Base-by-base conservation (phyloP, 129 eudicot species). In the Saussurea involucrata region DNA sequence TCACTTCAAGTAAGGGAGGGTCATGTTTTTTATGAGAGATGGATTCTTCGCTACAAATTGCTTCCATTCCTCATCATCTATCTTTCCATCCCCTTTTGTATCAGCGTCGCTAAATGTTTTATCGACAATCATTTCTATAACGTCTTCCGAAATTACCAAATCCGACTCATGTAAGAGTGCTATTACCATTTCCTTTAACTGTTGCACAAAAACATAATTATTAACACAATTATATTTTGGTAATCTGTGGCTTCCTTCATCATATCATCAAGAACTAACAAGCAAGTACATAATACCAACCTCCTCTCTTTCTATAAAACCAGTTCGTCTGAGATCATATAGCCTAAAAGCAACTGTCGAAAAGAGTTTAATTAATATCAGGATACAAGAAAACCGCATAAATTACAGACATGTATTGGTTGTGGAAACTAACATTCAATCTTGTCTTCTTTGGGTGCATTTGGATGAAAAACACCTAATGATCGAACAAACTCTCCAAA, bases 101-200 rank as follows among this genome's bases (percentile, higher is more conserved):
- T 95, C 99, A 13, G 97, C 97, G 12, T 95, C 97, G 12, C 63
- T 66, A 66, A 89, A 95, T 17, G 97, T 88, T 90, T 92, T 89
- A 63, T 95, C 91, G 73, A 95, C 99, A 20, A 95, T 95, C 78
- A 58, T 53, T 82, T 95, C 97, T 4, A 95, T 76, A 49, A 73
- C 42, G 34, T 95, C 97, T 66, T 95, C 96, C 0, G 99, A 89
- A 60, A 95, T 94, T 32, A 75, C 83, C 28, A 95, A 82, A 21
- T 95, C 97, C 12, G 99, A 95, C 79, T 95, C 99, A 36, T 92
- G 92, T 86, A 95, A 75, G 22, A 95, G 81, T 40, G 99, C 99
- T 74, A 88, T 37, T 44, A 95, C 99, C 99, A 95, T 95, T 85
- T 89, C 97, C 78, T 83, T 85, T 63, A 95, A 84, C 99, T 95